Conservation (phyloP, 129 eudicot genomes). For the Smallanthus sonchifolius region DNA sequence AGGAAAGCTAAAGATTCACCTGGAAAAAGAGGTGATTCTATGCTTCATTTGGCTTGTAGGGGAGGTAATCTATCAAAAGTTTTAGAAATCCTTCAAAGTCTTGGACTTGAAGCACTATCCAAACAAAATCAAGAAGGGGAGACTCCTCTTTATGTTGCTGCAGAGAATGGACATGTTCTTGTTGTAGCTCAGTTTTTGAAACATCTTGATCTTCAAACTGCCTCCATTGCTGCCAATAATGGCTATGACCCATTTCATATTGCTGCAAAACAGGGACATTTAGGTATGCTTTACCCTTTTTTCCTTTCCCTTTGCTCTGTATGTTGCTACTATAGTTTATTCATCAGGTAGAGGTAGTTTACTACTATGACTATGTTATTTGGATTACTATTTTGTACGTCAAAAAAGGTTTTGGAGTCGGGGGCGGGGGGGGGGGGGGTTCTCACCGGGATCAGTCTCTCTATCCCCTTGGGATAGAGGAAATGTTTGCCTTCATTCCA, state of each 20-base stretch:
- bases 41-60: conserved; percentile 82
- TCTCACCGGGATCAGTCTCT: no score
- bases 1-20: conserved; percentile 82
- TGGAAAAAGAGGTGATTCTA: conserved; percentile 81
- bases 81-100: conserved; percentile 62
- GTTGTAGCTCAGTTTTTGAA: conserved; percentile 78
- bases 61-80: conserved; percentile 68
- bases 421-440: no score
- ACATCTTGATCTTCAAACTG: conserved; percentile 68
- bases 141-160: conserved; percentile 82
- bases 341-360: no score
- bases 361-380: no score
- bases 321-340: no score
- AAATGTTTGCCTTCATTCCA: no score
- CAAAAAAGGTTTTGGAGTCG: no score
- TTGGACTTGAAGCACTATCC: conserved; percentile 51
- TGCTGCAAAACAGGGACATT: conserved; percentile 90
- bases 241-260: conserved; percentile 91
- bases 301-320: not conserved
- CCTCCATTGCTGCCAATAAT: conserved; percentile 83
- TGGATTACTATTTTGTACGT: no score
- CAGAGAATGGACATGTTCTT: conserved; percentile 78
- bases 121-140: conserved; percentile 87
- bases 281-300: conserved; percentile 44
- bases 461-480: no score